These are phyloP conservation scores for Hevea brasiliensis DNA, from an alignment of 345 rosid species.

Conservation along the genomic window DNA sequence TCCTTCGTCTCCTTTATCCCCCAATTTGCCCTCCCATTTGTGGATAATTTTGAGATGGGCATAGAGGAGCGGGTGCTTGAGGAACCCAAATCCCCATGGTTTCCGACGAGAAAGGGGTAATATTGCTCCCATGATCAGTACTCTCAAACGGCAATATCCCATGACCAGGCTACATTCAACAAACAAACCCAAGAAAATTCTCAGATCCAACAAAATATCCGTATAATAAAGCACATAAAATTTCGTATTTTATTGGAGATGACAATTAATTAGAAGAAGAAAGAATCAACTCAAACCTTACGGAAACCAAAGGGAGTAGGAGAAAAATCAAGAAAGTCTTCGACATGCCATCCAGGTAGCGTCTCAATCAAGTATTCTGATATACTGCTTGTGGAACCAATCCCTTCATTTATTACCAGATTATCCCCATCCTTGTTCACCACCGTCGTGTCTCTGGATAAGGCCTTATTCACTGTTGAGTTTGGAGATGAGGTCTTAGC, in stretches of 20 bases:
- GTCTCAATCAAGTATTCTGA: slow-evolving; percentile 87
- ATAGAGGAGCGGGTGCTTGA: slow-evolving; percentile 44
- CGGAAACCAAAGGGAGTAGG: slow-evolving; percentile 61
- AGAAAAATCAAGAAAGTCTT: slow-evolving; percentile 70
- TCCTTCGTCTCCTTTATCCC: slow-evolving; percentile 38
- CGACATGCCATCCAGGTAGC: slow-evolving; percentile 92
- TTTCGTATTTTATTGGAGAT: background rate
- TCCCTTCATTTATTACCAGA: slow-evolving; percentile 13
- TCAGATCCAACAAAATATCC: slow-evolving; percentile 18
- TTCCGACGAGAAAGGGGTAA: slow-evolving; percentile 42
- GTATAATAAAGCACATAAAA: background rate
- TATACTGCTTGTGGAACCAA: slow-evolving; percentile 57
- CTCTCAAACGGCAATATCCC: slow-evolving; percentile 42
- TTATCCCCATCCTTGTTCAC: slow-evolving; percentile 19
- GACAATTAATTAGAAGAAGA: background rate
- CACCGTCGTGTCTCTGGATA: slow-evolving; percentile 1
- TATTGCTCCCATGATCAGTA: slow-evolving; percentile 38
- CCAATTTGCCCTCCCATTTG: slow-evolving; percentile 28
- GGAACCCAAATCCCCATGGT: slow-evolving; percentile 71
- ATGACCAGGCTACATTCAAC: slow-evolving; percentile 47
- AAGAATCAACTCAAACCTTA: slow-evolving; percentile 51
- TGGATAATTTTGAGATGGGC: slow-evolving; percentile 23
- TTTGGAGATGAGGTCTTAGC: background rate
- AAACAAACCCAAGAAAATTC: background rate
- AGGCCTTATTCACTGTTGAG: slow-evolving; percentile 13